Conservation (phyloP, 805 yeast species). For the Saccharomycopsis oosterbeekiorum region DNA sequence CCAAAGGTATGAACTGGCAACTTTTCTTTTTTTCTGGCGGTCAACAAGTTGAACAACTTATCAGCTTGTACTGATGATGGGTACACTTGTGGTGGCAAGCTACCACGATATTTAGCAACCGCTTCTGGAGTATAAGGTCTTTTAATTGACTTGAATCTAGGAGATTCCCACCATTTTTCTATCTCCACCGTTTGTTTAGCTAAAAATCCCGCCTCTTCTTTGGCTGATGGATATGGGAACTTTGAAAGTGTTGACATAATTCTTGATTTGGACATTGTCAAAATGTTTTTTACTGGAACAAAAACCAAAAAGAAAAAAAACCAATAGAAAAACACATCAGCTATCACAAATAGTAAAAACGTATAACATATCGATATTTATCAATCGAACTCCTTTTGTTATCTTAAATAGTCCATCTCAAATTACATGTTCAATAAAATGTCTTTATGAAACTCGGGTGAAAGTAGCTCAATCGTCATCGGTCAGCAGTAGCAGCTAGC, state of each 20-base stretch:
- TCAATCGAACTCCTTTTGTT: too few species aligned
- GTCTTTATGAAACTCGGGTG: too few species aligned
- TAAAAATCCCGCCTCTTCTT: conserved; percentile 26
- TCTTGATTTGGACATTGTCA: background rate
- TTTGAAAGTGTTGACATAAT: conserved; percentile 6
- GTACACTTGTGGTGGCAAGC: conserved; percentile 30
- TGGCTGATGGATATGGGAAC: conserved; percentile 27
- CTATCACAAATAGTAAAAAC: too few species aligned
- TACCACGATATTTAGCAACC: conserved; percentile 46
- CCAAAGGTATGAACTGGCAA: conserved; percentile 51
- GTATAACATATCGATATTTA: too few species aligned
- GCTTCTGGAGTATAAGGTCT: conserved; percentile 45
- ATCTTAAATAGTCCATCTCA: too few species aligned
- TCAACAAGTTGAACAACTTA: conserved; percentile 38
- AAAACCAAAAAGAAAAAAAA: too few species aligned
- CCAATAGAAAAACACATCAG: too few species aligned
- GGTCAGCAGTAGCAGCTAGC: too few species aligned
- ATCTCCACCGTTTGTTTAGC: conserved; percentile 29
- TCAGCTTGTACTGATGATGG: conserved; percentile 45
- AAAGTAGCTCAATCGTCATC: too few species aligned
- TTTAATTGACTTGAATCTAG: conserved; percentile 36
- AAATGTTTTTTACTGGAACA: too few species aligned
- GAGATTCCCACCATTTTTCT: conserved; percentile 40
- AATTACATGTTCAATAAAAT: too few species aligned
- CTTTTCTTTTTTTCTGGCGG: conserved; percentile 30